Conservation (phyloP, 257 asterid genomes). For the Rubia yunnanensis region DNA sequence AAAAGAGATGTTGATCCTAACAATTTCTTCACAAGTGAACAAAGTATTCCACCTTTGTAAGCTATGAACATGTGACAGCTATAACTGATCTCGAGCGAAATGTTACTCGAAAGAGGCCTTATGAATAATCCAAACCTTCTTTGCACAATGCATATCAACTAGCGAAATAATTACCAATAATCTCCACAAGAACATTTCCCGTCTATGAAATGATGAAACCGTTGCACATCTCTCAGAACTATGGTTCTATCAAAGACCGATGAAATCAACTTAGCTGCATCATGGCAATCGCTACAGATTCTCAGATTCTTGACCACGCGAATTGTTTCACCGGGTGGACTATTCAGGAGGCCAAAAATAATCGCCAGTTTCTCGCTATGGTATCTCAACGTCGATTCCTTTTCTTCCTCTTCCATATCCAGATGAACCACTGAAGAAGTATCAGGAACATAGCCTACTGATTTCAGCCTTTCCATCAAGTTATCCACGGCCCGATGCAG, state of each 20-base stretch:
- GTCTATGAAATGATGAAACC: slow-evolving; percentile 34
- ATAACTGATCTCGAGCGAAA: neutral
- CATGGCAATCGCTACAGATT: slow-evolving; percentile 34
- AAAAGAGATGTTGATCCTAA: slow-evolving; percentile 19
- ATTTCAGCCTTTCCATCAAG: slow-evolving; percentile 20
- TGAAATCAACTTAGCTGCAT: slow-evolving; percentile 30
- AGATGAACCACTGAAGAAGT: slow-evolving; percentile 21
- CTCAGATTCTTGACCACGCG: slow-evolving; percentile 28
- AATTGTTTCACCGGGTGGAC: slow-evolving; percentile 26
- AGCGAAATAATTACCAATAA: slow-evolving; percentile 24
- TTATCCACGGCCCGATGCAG: slow-evolving; percentile 27
- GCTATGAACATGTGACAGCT: neutral
- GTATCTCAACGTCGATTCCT: slow-evolving; percentile 25
- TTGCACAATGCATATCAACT: neutral
- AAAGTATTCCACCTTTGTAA: slow-evolving; percentile 18
- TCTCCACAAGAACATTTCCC: slow-evolving; percentile 40
- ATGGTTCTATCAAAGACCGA: slow-evolving; percentile 17
- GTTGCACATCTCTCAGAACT: slow-evolving; percentile 29
- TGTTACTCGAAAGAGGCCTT: too few relatives aligned
- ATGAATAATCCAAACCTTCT: neutral
- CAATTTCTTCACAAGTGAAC: slow-evolving; percentile 23
- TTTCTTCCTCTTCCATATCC: slow-evolving; percentile 24
- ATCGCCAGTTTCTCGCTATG: slow-evolving; percentile 41
- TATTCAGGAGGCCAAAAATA: slow-evolving; percentile 29
- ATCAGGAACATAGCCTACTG: slow-evolving; percentile 30